Percentiles rank a stretch among this genome's conserved stretches.
These are phyloP conservation scores for Boletus patriciae DNA, from an alignment of 768 basidiomycete genomes.

Conservation along the genomic window DNA sequence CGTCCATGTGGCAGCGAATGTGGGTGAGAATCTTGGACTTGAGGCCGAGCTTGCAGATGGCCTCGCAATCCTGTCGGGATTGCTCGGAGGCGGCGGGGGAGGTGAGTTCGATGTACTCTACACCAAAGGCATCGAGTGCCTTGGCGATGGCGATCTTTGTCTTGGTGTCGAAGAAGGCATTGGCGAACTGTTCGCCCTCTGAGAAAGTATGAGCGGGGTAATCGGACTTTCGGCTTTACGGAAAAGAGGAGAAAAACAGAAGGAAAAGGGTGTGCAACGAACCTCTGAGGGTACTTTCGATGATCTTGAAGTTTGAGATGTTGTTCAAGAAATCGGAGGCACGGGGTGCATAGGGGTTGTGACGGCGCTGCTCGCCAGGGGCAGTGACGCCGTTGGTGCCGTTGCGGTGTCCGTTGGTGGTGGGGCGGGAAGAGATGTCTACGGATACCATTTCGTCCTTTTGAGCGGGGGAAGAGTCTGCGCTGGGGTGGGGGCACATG, in stretches of 20 bases:
- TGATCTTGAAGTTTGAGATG: constrained; percentile 91
- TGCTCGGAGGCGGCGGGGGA: constrained; percentile 98
- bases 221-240: constrained; percentile 15
- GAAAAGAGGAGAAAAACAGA: not conserved
- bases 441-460: constrained; percentile 71
- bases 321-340: constrained; percentile 92
- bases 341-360: constrained; percentile 87
- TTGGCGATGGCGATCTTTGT: constrained; percentile 99
- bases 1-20: constrained; percentile 99
- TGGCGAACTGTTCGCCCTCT: constrained; percentile 99
- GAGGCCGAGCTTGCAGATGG: constrained; percentile 97
- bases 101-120: constrained; percentile 99
- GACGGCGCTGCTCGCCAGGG: constrained; percentile 42
- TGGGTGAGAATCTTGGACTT: constrained; percentile 97
- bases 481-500: constrained; percentile 58
- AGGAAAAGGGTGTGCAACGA: constrained; percentile 22
- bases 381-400: constrained; percentile 35
- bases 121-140: constrained; percentile 97
- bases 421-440: constrained; percentile 39
- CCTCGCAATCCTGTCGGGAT: constrained; percentile 90
- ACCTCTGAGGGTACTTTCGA: constrained; percentile 96
- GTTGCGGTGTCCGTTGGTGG: constrained; percentile 42
- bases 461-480: constrained; percentile 43
- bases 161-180: constrained; percentile 99
- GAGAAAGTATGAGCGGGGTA: constrained; percentile 12